Evolutionary conservation across 768 basidiomycete species (phyloP).

Genomic region (Hericium erinaceus): DNA sequence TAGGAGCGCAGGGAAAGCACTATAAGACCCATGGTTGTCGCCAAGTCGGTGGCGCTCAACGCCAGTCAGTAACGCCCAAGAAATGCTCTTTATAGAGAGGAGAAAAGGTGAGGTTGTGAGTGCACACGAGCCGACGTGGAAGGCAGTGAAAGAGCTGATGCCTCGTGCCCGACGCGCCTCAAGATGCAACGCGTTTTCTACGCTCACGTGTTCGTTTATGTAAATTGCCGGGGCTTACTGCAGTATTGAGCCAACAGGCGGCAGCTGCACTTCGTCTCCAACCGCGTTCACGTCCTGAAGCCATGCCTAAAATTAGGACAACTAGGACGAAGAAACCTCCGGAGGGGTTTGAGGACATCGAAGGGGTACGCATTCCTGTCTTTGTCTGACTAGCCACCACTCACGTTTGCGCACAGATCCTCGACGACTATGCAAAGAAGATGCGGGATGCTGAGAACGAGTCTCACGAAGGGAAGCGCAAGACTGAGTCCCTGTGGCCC

Average conservation of each 20-base stretch:
- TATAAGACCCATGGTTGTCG: conserved; percentile 52
- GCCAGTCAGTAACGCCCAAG: conserved; percentile 1
- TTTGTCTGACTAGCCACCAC: neutral
- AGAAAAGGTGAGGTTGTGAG: neutral
- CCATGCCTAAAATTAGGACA: conserved; percentile 91
- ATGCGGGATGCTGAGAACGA: conserved; percentile 99
- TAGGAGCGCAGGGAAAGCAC: conserved; percentile 55
- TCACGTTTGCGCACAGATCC: conserved; percentile 42
- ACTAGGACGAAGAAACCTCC: conserved; percentile 90
- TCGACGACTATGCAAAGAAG: conserved; percentile 98
- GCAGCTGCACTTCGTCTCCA: neutral
- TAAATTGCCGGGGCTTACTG: neutral
- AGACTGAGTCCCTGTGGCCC: conserved; percentile 88
- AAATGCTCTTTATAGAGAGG: neutral
- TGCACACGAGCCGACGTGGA: neutral
- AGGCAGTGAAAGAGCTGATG: neutral
- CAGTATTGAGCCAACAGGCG: neutral
- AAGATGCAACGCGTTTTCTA: neutral
- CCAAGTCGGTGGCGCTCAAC: conserved; percentile 2
- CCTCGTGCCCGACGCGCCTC: neutral
- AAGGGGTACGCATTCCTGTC: conserved; percentile 39
- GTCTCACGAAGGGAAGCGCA: conserved; percentile 96
- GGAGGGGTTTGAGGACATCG: conserved; percentile 94
- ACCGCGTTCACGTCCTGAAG: conserved; percentile 1
- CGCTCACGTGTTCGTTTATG: neutral